These are phyloP conservation scores for Talaromyces sp. DNA, from an alignment of 2,329 filamentous ascomycete genomes.

Conservation along the genomic window DNA sequence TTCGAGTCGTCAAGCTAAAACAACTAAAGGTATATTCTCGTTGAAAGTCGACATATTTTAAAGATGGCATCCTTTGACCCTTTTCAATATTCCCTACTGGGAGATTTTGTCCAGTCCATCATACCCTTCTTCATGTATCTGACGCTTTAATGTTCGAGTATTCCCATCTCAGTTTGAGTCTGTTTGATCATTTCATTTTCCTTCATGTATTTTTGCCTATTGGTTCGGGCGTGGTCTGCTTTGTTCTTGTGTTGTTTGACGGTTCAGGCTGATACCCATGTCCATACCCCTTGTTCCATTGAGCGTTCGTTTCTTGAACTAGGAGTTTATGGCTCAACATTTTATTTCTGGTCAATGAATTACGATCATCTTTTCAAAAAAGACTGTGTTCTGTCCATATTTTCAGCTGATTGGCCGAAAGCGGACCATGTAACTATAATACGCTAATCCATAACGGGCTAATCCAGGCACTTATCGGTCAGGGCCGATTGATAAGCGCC, in stretches of 20 bases:
- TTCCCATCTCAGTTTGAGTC: background rate
- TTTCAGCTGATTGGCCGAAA: background rate
- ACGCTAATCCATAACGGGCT: background rate
- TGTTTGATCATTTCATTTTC: background rate
- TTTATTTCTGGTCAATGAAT: background rate
- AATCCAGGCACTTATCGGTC: constrained; percentile 6
- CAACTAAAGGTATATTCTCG: background rate
- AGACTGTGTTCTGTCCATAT: background rate
- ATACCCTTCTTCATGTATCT: background rate
- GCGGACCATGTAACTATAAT: background rate
- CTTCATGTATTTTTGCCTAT: background rate
- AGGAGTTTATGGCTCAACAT: background rate
- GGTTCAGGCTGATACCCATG: constrained; percentile 12
- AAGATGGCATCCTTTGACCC: background rate
- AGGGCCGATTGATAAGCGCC: constrained; percentile 16
- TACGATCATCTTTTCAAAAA: background rate
- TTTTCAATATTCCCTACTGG: background rate
- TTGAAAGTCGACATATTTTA: background rate
- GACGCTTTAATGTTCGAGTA: background rate
- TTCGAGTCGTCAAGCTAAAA: background rate
- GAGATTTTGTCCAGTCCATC: background rate
- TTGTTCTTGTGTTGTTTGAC: background rate
- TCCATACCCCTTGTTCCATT: background rate
- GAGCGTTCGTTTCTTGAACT: background rate
- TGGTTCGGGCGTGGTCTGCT: background rate